phyloP scores from a whole-genome alignment of 176 grass and related monocot genomes.

The Oryza australiensis region DNA sequence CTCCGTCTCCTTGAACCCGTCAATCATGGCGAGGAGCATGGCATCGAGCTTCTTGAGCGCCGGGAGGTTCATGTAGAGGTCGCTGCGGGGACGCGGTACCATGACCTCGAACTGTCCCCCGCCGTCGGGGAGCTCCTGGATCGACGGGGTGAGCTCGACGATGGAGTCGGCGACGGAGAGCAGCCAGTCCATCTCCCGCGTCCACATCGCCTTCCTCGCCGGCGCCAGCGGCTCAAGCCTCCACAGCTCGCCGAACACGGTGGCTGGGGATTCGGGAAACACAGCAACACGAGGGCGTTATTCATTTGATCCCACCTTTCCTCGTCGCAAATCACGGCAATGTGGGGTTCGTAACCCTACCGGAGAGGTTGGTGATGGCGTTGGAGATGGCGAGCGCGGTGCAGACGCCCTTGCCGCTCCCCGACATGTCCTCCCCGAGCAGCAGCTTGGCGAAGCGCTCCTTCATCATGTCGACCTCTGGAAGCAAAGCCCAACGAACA shows the following conservation, averaged over 20 bases:
- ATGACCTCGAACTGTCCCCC: conserved; percentile 93
- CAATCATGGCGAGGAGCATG: conserved; percentile 89
- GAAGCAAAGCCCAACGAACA: background rate
- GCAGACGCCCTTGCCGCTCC: conserved; percentile 97
- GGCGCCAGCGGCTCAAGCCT: conserved; percentile 86
- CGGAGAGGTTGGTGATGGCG: conserved; percentile 98
- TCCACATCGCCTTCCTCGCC: conserved; percentile 95
- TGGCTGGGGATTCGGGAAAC: conserved; percentile 48
- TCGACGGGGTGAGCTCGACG: conserved; percentile 87
- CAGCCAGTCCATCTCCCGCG: conserved; percentile 93
- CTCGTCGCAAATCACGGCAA: conserved; percentile 20
- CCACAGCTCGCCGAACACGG: conserved; percentile 98
- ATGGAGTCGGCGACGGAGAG: conserved; percentile 88
- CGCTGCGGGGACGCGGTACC: conserved; percentile 75
- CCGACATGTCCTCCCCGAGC: conserved; percentile 99
- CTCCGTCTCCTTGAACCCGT: conserved; percentile 77
- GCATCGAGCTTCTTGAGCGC: conserved; percentile 95
- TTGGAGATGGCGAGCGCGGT: conserved; percentile 97
- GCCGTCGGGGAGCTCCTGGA: conserved; percentile 86
- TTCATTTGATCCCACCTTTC: background rate
- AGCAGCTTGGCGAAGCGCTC: conserved; percentile 98
- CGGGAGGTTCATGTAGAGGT: conserved; percentile 96
- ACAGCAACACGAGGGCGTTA: no score
- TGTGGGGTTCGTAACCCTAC: conserved; percentile 34
- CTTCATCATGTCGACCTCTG: conserved; percentile 99